Evolutionary conservation across 371 early-diverging fungal species (phyloP).

Genomic region (Apophysomyces ossiformis): DNA sequence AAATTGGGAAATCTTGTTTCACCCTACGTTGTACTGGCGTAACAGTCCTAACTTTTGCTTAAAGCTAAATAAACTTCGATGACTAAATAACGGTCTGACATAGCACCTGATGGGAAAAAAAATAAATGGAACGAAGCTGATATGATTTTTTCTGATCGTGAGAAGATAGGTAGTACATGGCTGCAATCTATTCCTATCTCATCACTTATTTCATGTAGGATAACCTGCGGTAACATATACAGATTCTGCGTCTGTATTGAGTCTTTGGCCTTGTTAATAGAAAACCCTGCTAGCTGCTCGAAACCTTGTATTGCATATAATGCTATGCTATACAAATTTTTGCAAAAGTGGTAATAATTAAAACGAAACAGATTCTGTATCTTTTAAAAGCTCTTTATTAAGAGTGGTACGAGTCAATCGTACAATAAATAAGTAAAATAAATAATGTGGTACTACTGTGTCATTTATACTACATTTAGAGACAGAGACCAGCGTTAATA

Average conservation of each 20-base stretch:
- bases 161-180: too few species aligned
- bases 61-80: not conserved
- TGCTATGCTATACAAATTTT: too few species aligned
- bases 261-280: too few species aligned
- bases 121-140: not conserved
- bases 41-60: not conserved
- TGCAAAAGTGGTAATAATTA: too few species aligned
- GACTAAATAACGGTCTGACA: constrained; percentile 2
- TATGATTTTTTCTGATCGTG: too few species aligned
- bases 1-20: not conserved
- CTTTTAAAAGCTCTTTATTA: not conserved
- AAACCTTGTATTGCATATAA: too few species aligned
- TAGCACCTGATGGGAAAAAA: not conserved
- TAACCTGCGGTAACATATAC: too few species aligned
- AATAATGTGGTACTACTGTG: not conserved
- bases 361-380: not conserved
- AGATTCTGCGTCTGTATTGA: too few species aligned
- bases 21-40: not conserved
- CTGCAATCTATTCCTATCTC: too few species aligned
- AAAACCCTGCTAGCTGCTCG: too few species aligned
- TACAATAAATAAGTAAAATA: constrained; percentile 1
- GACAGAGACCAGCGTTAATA: constrained; percentile 26
- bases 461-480: not conserved
- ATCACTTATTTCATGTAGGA: too few species aligned
- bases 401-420: constrained; percentile 10